Percentiles rank a stretch among this genome's conserved stretches.
These are phyloP conservation scores for Fusarium odoratissimum DNA, from an alignment of 2,329 filamentous ascomycete genomes.

Conservation along the genomic window DNA sequence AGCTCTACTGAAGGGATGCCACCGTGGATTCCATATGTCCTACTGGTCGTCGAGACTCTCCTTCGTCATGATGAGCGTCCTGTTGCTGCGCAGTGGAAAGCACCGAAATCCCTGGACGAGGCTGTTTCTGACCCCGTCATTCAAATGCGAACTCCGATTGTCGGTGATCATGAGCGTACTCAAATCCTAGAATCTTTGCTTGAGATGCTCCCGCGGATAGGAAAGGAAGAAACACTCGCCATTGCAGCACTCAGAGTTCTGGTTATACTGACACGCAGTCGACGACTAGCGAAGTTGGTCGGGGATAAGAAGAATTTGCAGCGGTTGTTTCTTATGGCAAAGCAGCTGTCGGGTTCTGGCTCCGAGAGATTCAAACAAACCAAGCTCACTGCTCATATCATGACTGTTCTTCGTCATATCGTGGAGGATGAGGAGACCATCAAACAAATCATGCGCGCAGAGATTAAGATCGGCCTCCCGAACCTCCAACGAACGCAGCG, in stretches of 20 bases:
- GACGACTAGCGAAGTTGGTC: constrained; percentile 78
- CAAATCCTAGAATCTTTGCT: constrained; percentile 81
- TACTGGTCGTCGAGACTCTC: constrained; percentile 90
- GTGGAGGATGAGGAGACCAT: constrained; percentile 93
- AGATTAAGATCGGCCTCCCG: constrained; percentile 84
- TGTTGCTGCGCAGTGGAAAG: constrained; percentile 76
- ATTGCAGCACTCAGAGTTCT: constrained; percentile 85
- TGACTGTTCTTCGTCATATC: constrained; percentile 90
- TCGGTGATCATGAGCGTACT: constrained; percentile 72
- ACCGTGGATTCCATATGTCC: constrained; percentile 90
- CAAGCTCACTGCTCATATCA: constrained; percentile 70
- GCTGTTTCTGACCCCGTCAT: constrained; percentile 66
- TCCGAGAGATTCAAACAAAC: constrained; percentile 75
- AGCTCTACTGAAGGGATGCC: constrained; percentile 81
- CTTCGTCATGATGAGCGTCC: constrained; percentile 91
- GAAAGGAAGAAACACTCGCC: constrained; percentile 87
- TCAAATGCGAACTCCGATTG: constrained; percentile 67
- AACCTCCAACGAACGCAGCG: constrained; percentile 62
- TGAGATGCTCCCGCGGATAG: constrained; percentile 84
- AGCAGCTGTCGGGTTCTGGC: constrained; percentile 84
- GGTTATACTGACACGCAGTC: constrained; percentile 86
- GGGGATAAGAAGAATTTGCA: constrained; percentile 91
- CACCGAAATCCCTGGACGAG: constrained; percentile 63
- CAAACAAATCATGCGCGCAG: constrained; percentile 89
- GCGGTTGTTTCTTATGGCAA: constrained; percentile 92